Percentiles rank a stretch among this genome's conserved stretches.
phyloP scores from a whole-genome alignment of 768 basidiomycete species.

The Mycena vitilis region DNA sequence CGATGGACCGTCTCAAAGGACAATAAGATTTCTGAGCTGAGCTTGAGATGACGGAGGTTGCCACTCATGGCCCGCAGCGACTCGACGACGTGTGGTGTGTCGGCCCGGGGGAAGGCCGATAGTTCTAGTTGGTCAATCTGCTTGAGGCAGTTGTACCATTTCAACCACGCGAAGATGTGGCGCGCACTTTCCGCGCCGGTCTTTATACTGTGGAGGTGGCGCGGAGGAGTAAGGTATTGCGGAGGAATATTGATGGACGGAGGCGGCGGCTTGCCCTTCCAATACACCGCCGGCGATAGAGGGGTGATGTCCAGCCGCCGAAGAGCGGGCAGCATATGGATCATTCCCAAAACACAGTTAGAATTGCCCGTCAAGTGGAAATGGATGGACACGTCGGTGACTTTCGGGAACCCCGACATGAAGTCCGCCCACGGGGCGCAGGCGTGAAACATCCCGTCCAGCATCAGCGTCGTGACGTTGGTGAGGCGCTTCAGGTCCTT shows the following conservation, averaged over 20 bases:
- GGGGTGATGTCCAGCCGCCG: neutral
- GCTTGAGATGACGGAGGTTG: constrained; percentile 1
- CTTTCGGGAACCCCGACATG: constrained; percentile 17
- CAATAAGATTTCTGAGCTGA: neutral
- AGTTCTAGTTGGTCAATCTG: constrained; percentile 10
- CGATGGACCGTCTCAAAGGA: neutral
- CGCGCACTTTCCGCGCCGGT: neutral
- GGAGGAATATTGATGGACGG: constrained; percentile 1
- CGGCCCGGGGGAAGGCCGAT: neutral
- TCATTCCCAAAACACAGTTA: no score
- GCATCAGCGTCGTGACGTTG: no score
- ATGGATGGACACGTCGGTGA: constrained; percentile 8
- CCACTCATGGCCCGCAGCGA: neutral
- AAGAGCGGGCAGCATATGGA: constrained; percentile 10
- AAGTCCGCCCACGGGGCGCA: neutral
- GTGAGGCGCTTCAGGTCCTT: neutral
- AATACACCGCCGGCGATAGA: constrained; percentile 13
- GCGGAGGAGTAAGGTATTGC: constrained; percentile 17
- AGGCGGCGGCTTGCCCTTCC: constrained; percentile 6
- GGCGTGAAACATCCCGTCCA: no score
- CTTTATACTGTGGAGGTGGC: constrained; percentile 10
- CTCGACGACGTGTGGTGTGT: neutral
- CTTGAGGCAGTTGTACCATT: neutral
- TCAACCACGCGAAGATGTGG: constrained; percentile 4
- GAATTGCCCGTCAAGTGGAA: constrained; percentile 10